A percentile compares a stretch with the other conserved stretches of the same genome.
Conservation (phyloP, 2,329 filamentous ascomycete species). For the Chalara sp. region DNA sequence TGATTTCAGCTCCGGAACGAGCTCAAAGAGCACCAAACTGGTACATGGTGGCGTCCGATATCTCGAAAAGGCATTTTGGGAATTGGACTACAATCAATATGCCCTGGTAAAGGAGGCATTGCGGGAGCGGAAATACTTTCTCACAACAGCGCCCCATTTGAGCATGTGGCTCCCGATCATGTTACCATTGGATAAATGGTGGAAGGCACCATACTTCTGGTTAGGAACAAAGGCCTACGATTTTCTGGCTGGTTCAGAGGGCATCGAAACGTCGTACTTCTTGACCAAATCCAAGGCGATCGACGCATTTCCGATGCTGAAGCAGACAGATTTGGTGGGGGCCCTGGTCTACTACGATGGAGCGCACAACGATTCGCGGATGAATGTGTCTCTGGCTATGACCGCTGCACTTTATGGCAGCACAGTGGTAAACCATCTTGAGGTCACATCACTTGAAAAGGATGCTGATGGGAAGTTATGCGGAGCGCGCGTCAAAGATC, state of each 20-base stretch:
- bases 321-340: slow-evolving; percentile 69
- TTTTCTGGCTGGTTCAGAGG: slow-evolving; percentile 76
- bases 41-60: slow-evolving; percentile 73
- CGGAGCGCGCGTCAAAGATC: slow-evolving; percentile 67
- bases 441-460: slow-evolving; percentile 72
- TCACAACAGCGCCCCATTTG: slow-evolving; percentile 68
- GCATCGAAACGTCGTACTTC: slow-evolving; percentile 86
- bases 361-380: slow-evolving; percentile 85
- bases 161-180: slow-evolving; percentile 71
- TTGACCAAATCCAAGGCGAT: slow-evolving; percentile 79
- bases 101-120: slow-evolving; percentile 65
- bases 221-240: slow-evolving; percentile 77
- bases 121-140: slow-evolving; percentile 68
- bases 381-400: slow-evolving; percentile 86
- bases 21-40: slow-evolving; percentile 69
- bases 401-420: slow-evolving; percentile 82
- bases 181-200: slow-evolving; percentile 69
- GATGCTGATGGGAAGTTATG: slow-evolving; percentile 65
- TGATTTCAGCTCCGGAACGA: slow-evolving; percentile 68
- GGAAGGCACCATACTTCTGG: slow-evolving; percentile 74
- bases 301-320: slow-evolving; percentile 84
- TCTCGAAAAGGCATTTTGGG: slow-evolving; percentile 70
- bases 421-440: slow-evolving; percentile 76
- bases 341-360: slow-evolving; percentile 89
- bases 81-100: slow-evolving; percentile 68